Conservation (phyloP, 148 eudicot genomes). For the Talinum fruticosum region DNA sequence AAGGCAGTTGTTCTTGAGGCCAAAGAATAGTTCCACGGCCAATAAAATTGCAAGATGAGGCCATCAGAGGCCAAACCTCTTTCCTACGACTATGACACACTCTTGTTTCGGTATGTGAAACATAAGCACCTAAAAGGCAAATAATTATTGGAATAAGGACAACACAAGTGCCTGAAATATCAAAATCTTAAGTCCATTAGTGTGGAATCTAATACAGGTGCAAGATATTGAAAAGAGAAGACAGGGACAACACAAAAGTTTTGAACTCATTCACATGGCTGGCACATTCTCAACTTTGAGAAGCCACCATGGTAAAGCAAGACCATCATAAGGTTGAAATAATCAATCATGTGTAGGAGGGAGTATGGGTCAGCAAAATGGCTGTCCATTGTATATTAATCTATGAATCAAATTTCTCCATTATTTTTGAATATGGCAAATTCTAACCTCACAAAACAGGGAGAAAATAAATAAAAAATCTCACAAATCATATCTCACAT, state of each 20-base stretch:
- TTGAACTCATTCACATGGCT: constrained; percentile 27
- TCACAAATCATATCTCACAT: constrained; percentile 36
- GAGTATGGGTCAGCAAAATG: constrained; percentile 25
- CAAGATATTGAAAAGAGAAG: constrained; percentile 12
- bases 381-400: constrained; percentile 4
- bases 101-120: neutral
- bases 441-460: neutral
- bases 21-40: neutral
- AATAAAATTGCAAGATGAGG: neutral
- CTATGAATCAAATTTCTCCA: neutral
- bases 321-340: constrained; percentile 8
- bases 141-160: constrained; percentile 13
- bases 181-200: neutral
- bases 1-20: neutral
- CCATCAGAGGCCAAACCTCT: too few relatives aligned
- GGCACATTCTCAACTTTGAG: constrained; percentile 13
- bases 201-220: constrained; percentile 15
- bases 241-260: constrained; percentile 2
- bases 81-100: neutral
- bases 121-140: constrained; percentile 10
- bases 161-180: constrained; percentile 14
- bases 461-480: neutral
- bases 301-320: constrained; percentile 12
- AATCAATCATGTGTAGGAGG: constrained; percentile 21
- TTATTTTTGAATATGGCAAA: neutral